These are phyloP conservation scores for Bassia scoparia DNA, from an alignment of 148 eudicot species.

Conservation along the genomic window DNA sequence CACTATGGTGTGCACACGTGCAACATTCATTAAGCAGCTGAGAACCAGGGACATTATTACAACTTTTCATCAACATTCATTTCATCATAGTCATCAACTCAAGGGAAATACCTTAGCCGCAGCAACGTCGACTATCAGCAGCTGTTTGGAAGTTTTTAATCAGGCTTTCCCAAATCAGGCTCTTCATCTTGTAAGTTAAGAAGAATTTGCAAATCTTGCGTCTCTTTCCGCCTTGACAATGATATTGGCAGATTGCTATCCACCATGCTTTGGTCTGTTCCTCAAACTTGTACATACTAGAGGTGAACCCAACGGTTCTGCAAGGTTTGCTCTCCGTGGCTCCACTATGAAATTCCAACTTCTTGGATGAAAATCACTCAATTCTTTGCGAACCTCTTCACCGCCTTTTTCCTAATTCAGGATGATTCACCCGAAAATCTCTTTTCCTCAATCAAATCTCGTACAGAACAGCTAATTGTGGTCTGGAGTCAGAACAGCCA, in stretches of 20 bases:
- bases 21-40: constrained; percentile 8
- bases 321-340: constrained; percentile 23
- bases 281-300: constrained; percentile 9
- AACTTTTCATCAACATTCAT: constrained; percentile 16
- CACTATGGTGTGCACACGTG: constrained; percentile 3
- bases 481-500: constrained; percentile 30
- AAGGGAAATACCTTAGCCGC: constrained; percentile 11
- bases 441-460: constrained; percentile 91
- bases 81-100: constrained; percentile 13
- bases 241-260: constrained; percentile 7
- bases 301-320: constrained; percentile 27
- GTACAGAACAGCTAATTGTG: constrained; percentile 50
- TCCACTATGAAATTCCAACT: constrained; percentile 24
- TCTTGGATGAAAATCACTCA: constrained; percentile 16
- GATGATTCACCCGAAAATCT: constrained; percentile 39
- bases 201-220: constrained; percentile 13
- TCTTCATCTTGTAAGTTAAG: constrained; percentile 11
- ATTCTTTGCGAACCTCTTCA: constrained; percentile 23
- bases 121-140: constrained; percentile 7
- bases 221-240: not conserved
- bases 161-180: not conserved
- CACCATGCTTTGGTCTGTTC: constrained; percentile 27
- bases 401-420: constrained; percentile 28
- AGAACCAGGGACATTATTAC: constrained; percentile 21
- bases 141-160: constrained; percentile 10